Evolutionary conservation across 177 flowering plant genomes (phyloP), one percentile per base, ranked within the genome.

Genomic region (Vitis hybrid): DNA sequence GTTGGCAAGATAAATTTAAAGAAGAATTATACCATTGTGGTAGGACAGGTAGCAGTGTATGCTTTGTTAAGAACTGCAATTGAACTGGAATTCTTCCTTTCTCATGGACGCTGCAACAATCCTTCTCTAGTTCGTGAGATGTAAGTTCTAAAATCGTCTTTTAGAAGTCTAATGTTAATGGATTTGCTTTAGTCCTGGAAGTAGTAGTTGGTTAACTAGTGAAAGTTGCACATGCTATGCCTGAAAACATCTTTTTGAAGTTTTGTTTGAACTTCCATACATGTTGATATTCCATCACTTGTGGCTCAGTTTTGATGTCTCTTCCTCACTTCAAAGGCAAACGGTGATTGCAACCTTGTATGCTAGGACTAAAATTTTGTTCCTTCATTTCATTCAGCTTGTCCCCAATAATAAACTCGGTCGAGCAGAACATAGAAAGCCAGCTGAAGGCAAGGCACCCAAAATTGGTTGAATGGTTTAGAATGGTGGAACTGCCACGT

Each of bases 11-110:
- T 21, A 40, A 65, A 55, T 4, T 18, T 19, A 54, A 52, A 60
- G 48, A 48, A 64, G 61, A 72, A 24, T 21, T 30, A 56, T 62
- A 48, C 49, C 15, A n/a, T 12, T 27, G 19, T 78, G 40, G 55
- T 59, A 74, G 15, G 66, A 67, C 85, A 89, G 91, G 90, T 81
- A 27, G 89, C 89, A 63, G 80, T 80, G 12, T 85, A 79, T 75
- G 85, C 86, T 59, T 74, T 86, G 73, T 70, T 88, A 57, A 81
- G 72, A 75, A 74, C 83, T 16, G 84, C 81, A 51, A 76, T 79
- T 48, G 79, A 81, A 70, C 74, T 70, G 62, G 82, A 80, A 66
- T 52, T 71, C 52, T 74, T 74, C 81, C 87, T 72, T 59, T 80
- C 79, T 50, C 82, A 66, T n/a, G 82, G 82, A 54, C 73, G 78